Percentiles rank a stretch among this genome's conserved stretches.
phyloP scores from a whole-genome alignment of 371 early-diverging fungal genomes.

The Mucor mucedo region DNA sequence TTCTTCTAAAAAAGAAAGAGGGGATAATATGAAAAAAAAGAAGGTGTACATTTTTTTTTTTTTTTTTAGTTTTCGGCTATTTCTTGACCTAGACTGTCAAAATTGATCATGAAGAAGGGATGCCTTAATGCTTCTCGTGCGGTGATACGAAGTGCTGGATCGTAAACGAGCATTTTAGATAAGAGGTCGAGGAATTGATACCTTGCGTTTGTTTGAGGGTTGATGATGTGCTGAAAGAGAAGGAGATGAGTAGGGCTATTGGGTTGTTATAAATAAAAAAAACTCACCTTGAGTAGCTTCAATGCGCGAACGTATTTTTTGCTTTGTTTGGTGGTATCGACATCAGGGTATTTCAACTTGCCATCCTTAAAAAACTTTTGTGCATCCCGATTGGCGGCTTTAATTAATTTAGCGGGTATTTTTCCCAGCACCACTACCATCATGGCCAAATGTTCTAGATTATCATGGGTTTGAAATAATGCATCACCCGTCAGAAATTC shows the following conservation, averaged over 20 bases:
- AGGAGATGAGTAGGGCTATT: neutral
- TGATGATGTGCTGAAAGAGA: constrained; percentile 35
- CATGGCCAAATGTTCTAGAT: constrained; percentile 78
- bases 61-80: constrained; percentile 5
- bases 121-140: constrained; percentile 85
- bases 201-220: constrained; percentile 35
- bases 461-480: constrained; percentile 92
- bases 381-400: constrained; percentile 46
- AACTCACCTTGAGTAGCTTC: constrained; percentile 59
- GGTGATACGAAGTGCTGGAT: constrained; percentile 84
- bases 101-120: constrained; percentile 71
- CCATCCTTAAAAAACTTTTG: constrained; percentile 67
- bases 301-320: constrained; percentile 71
- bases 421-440: constrained; percentile 71
- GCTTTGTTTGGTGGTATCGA: constrained; percentile 66
- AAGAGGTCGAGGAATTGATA: constrained; percentile 70
- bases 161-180: constrained; percentile 80
- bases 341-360: constrained; percentile 69
- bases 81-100: constrained; percentile 43
- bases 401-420: constrained; percentile 28
- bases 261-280: neutral
- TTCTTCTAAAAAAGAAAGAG: neutral
- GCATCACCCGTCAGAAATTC: constrained; percentile 96
- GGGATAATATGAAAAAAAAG: neutral
- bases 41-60: neutral